phyloP scores from a whole-genome alignment of 768 basidiomycete species.

The Amanita muscaria region DNA sequence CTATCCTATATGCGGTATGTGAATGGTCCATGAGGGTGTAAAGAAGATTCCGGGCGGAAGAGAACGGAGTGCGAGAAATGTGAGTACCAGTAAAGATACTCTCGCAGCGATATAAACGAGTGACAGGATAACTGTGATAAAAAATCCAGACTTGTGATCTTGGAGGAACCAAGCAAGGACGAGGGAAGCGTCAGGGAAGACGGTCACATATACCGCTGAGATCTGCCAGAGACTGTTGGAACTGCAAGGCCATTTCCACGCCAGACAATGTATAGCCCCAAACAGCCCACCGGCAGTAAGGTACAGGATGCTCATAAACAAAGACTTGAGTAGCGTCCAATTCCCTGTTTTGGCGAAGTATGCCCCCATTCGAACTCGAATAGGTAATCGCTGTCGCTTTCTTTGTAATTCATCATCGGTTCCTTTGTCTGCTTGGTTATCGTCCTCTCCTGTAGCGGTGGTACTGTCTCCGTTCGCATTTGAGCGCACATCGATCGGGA shows the following conservation, averaged over 20 bases:
- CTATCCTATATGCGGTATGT: constrained; percentile 1
- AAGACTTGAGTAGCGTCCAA: not conserved
- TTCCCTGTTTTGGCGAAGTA: not conserved
- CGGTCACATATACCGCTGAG: not conserved
- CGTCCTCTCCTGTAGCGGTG: not conserved
- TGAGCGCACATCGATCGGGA: not conserved
- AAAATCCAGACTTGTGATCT: not conserved
- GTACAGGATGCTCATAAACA: not conserved
- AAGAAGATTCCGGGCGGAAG: not conserved
- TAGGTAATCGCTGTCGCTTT: not conserved
- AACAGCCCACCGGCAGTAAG: not conserved
- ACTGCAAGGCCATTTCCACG: not conserved
- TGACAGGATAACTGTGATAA: not conserved
- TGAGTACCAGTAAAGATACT: not conserved
- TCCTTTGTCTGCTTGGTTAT: not conserved
- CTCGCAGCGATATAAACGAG: not conserved
- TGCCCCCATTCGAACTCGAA: not conserved
- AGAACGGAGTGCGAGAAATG: not conserved
- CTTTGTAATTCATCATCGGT: too few species aligned
- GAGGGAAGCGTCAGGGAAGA: not conserved
- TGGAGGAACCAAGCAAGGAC: not conserved
- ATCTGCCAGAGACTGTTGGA: not conserved
- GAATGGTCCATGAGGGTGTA: not conserved
- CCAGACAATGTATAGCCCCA: not conserved
- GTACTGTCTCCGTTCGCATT: not conserved